Conservation (phyloP, 169 alveolate species). For the Eimeria acervulina region DNA sequence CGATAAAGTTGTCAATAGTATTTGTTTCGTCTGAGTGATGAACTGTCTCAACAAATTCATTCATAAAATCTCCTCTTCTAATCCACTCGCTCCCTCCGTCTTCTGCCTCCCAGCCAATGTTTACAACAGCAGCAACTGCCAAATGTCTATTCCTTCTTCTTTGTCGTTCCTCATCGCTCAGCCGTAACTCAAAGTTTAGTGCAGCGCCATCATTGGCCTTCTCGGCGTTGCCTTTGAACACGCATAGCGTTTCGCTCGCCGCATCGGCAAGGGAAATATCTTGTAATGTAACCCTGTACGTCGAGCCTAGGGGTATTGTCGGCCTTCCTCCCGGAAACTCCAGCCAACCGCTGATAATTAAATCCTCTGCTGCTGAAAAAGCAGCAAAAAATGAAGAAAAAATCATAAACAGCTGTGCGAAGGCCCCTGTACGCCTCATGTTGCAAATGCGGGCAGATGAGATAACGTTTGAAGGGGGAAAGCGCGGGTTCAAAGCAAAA, state of each 20-base stretch:
- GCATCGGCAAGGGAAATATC: slow-evolving; percentile 8
- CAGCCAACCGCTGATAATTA: neutral
- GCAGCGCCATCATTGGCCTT: neutral
- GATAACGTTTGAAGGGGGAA: too few relatives aligned
- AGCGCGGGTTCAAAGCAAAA: too few relatives aligned
- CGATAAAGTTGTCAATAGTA: neutral
- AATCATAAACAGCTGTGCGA: neutral
- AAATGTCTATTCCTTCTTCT: neutral
- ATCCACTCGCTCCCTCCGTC: slow-evolving; percentile 23
- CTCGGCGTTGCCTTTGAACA: neutral
- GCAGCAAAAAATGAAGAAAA: neutral
- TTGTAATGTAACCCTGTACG: neutral
- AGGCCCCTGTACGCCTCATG: neutral
- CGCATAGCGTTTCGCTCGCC: neutral
- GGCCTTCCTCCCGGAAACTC: neutral
- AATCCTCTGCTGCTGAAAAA: neutral
- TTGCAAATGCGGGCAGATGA: neutral
- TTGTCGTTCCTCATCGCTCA: neutral
- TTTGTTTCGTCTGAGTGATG: neutral
- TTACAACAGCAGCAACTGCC: slow-evolving; percentile 1
- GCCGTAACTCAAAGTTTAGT: neutral
- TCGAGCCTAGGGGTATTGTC: neutral
- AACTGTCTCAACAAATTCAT: neutral
- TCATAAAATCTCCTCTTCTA: neutral
- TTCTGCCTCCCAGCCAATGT: slow-evolving; percentile 15